Conservation (phyloP, 2,329 filamentous ascomycete genomes). For the Ophiognomonia clavigignenti-juglandacearum region DNA sequence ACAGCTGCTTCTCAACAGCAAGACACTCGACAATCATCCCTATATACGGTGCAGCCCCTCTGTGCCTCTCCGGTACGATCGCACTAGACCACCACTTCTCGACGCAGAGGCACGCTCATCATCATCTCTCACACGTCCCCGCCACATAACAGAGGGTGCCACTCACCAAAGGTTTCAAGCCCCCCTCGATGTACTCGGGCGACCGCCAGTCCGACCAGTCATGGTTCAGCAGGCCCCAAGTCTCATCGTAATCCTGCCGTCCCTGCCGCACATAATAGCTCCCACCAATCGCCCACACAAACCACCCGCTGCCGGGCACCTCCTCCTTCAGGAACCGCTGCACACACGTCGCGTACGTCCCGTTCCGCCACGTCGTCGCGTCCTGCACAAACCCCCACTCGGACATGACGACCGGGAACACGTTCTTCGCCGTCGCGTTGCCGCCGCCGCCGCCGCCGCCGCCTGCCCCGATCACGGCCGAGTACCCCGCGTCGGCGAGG, state of each 20-base stretch:
- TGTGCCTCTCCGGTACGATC: too few relatives aligned
- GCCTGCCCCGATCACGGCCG: too few relatives aligned
- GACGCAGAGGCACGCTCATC: too few relatives aligned
- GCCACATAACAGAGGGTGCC: too few relatives aligned
- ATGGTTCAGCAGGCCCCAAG: conserved; percentile 37
- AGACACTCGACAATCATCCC: too few relatives aligned
- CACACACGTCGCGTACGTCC: conserved; percentile 8
- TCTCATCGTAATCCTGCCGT: conserved; percentile 46
- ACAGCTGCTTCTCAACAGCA: too few relatives aligned
- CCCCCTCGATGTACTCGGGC: conserved; percentile 22
- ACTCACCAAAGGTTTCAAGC: conserved; percentile 34
- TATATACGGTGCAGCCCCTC: too few relatives aligned
- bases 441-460: too few relatives aligned
- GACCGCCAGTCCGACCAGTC: conserved; percentile 36
- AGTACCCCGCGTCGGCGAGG: conserved; percentile 48
- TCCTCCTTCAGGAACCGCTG: conserved; percentile 2
- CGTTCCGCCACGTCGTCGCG: conserved; percentile 1
- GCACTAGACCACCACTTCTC: too few relatives aligned
- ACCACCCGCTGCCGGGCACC: conserved; percentile 42
- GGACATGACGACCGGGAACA: conserved; percentile 25
- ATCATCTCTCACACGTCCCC: too few relatives aligned
- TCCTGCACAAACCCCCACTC: conserved; percentile 14
- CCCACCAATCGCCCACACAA: conserved; percentile 52
- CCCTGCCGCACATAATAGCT: conserved; percentile 52
- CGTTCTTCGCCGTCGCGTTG: conserved; percentile 20